Evolutionary conservation across 352 stramenopile species (phyloP).

Genomic region (Pseudoperonospora humuli): DNA sequence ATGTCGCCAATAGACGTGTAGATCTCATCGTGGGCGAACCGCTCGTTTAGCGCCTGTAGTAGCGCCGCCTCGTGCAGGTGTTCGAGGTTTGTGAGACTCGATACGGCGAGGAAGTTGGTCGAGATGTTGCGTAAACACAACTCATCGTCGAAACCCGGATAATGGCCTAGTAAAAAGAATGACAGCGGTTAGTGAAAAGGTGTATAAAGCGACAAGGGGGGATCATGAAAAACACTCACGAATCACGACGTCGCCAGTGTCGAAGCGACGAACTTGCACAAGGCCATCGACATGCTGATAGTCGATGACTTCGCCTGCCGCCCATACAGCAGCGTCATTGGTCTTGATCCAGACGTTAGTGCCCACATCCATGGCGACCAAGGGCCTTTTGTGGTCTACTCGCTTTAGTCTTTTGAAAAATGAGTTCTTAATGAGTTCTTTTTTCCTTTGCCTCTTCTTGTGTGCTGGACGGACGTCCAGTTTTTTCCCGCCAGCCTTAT

Average conservation of each 20-base stretch:
- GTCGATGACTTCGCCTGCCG: constrained; percentile 56
- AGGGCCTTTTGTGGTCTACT: no score
- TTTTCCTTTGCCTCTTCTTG: background rate
- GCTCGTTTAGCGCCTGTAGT: constrained; percentile 69
- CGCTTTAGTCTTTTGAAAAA: background rate
- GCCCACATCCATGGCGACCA: constrained; percentile 62
- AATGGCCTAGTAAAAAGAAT: constrained; percentile 16
- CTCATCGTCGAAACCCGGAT: constrained; percentile 26
- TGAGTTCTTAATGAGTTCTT: background rate
- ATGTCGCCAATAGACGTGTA: constrained; percentile 87
- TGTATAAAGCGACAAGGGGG: background rate
- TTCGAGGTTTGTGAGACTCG: constrained; percentile 69
- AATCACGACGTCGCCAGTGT: constrained; percentile 33
- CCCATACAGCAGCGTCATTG: constrained; percentile 50
- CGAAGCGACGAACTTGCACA: constrained; percentile 33
- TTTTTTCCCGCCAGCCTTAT: constrained; percentile 9
- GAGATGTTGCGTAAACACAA: constrained; percentile 65
- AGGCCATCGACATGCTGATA: constrained; percentile 45
- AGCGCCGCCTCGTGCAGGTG: constrained; percentile 81
- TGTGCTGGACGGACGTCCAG: background rate
- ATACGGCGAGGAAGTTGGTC: constrained; percentile 41
- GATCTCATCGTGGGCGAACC: constrained; percentile 68
- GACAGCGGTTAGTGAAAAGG: background rate
- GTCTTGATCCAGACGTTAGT: constrained; percentile 77
- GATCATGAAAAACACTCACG: constrained; percentile 10